phyloP scores from a whole-genome alignment of 2,329 filamentous ascomycete species.

The Colletotrichum brevisporum region DNA sequence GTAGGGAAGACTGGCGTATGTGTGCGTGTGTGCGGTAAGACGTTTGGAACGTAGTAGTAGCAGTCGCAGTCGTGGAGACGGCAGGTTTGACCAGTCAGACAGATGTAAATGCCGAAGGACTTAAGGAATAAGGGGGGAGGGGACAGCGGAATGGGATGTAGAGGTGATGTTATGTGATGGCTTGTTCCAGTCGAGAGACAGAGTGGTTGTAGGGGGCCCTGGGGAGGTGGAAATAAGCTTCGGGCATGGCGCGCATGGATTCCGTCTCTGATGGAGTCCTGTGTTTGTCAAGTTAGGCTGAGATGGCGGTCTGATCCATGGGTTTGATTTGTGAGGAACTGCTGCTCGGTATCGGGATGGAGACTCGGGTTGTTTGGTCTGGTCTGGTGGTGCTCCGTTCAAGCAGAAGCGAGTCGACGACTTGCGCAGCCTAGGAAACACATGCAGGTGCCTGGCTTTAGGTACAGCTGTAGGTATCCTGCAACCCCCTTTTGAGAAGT shows the following conservation, averaged over 20 bases:
- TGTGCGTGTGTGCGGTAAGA: constrained; percentile 8
- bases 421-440: background rate
- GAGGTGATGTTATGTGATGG: constrained; percentile 36
- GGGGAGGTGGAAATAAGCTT: constrained; percentile 38
- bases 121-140: constrained; percentile 4
- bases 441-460: background rate
- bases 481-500: constrained; percentile 19
- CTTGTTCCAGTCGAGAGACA: constrained; percentile 7
- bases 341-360: constrained; percentile 19
- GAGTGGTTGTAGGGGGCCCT: constrained; percentile 17
- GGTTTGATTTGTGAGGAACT: background rate
- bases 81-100: background rate
- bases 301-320: constrained; percentile 36
- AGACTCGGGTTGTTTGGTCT: constrained; percentile 35
- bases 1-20: background rate
- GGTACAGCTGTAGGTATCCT: too few relatives aligned
- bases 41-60: background rate
- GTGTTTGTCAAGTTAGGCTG: constrained; percentile 15
- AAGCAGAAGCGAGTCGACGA: background rate
- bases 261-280: constrained; percentile 9
- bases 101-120: constrained; percentile 32
- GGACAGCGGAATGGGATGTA: constrained; percentile 23
- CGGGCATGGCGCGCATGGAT: constrained; percentile 34
- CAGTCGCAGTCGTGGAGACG: background rate
- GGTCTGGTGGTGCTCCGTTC: background rate